Evolutionary conservation across 2,329 filamentous ascomycete genomes (phyloP), one percentile per base, ranked within the genome.

Genomic region (Dothideomycetidae sp.): DNA sequence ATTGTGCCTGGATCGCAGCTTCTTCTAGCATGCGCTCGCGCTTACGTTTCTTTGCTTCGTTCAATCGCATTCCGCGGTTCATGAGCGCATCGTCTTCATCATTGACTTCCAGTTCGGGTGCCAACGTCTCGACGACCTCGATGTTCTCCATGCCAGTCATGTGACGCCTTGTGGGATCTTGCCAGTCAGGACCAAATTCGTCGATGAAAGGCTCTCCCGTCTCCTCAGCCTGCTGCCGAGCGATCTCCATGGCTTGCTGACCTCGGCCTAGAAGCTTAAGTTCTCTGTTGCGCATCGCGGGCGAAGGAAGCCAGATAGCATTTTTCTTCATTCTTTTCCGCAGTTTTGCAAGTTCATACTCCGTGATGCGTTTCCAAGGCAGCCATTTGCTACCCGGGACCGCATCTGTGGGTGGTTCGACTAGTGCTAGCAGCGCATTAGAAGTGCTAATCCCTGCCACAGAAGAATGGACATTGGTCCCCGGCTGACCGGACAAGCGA

Each of bases 271-370:
- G 67, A 13, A 66, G 65, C 53, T 80, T 80, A 1, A 90, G 69
- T 56, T 88, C 81, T 18, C 81, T 68, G 11, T 79, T 73, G 45
- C 88, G 81, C 82, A 90, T 90, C 0, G 82, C 86, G 48, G 83
- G 79, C 44, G 80, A 86, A 0, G 82, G 82, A 2, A 73, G 76
- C 82, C 82, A 90, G 3, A 81, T 77, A 0, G 81, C 79, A 51
- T 90, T 90, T 66, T 90, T 90, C 69, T 90, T 90, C 82, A 90
- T 90, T 12, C 79, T 70, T 59, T 90, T 90, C 42, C 82, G 67
- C 5, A 90, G 65, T 44, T 75, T 72, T 4, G 73, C 74, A 72
- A 78, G 75, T 49, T 78, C 74, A 59, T 68, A 78, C 46, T 77
- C 73, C 2, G 74, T 78, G 44, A 78, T 57, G 40, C 72, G 70